Base-by-base conservation (phyloP, 2,329 filamentous ascomycete genomes). In the Catunica adiposa region DNA sequence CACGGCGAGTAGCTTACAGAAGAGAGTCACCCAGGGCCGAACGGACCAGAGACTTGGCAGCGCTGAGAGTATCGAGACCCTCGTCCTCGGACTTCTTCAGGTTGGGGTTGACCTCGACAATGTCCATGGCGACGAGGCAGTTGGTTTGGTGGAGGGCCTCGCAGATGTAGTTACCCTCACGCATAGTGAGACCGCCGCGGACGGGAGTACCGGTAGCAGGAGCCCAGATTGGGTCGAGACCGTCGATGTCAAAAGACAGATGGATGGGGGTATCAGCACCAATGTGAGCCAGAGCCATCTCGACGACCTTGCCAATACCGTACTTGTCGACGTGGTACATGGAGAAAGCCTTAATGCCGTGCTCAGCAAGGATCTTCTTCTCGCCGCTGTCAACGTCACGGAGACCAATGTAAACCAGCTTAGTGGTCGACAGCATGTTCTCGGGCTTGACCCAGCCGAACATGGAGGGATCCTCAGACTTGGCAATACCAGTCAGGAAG, bases 271-370 rank as follows among this genome's bases (percentile, higher is more conserved):
- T 96, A 67, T 97, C 92, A 64, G 75, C 80, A 62, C 92, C 92
- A 62, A 97, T 94, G 73, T 96, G 89, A 31, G 84, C 90, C 54
- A 98, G 77, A n/a, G 90, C 90, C 90, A 96, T 94, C 65, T 97
- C 92, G 72, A 98, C 89, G 61, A 98, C 88, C 61, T 84, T 84
- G 56, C 92, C 92, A 64, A 98, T 98, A 50, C 92, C 92, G 66
- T 97, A 77, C 84, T 80, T 78, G 70, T 98, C 92, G 68, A 98
- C 85, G 66, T 98, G 92, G 67, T 95, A 92, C 92, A 98, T 98
- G 71, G 84, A 90, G 66, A 97, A 98, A 3, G 90, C 90, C 74
- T 87, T 90, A 73, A 98, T 92, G 44, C 84, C 83, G 65, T 97
- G 75, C 61, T 97, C 87, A 57, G 83, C 78, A 61, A 98, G 73